A percentile compares a stretch with the other conserved stretches of the same genome.
Conservation (phyloP, 768 basidiomycete genomes). For the Lentinula raphanica region DNA sequence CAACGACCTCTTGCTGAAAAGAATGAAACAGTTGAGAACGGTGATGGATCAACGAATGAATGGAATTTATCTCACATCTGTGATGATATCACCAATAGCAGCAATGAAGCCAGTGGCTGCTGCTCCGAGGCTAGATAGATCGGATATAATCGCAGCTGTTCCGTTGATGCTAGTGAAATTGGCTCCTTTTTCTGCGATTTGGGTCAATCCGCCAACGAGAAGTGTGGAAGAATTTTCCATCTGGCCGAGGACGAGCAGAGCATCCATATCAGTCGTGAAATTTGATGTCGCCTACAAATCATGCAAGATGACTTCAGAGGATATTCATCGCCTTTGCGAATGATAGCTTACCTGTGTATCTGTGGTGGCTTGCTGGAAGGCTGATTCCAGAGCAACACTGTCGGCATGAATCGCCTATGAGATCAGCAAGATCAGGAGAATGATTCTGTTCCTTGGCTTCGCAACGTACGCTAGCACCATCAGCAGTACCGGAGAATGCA, state of each 20-base stretch:
- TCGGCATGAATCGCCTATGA: not conserved
- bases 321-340: not conserved
- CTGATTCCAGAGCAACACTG: not conserved
- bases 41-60: not conserved
- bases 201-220: not conserved
- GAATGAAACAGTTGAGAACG: not conserved
- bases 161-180: not conserved
- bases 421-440: not conserved
- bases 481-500: not conserved
- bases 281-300: not conserved
- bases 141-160: not conserved
- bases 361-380: not conserved
- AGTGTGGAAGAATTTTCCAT: not conserved
- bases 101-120: not conserved
- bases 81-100: not conserved
- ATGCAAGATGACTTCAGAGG: not conserved
- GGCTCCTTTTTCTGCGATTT: not conserved
- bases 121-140: not conserved
- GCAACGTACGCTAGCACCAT: not conserved
- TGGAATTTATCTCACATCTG: not conserved
- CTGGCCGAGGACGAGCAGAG: not conserved
- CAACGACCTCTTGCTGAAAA: not conserved
- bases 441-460: not conserved
- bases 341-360: not conserved
- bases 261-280: not conserved